These are phyloP conservation scores for Dujonia santamariae DNA, from an alignment of 1,139 yeast species.

Conservation along the genomic window DNA sequence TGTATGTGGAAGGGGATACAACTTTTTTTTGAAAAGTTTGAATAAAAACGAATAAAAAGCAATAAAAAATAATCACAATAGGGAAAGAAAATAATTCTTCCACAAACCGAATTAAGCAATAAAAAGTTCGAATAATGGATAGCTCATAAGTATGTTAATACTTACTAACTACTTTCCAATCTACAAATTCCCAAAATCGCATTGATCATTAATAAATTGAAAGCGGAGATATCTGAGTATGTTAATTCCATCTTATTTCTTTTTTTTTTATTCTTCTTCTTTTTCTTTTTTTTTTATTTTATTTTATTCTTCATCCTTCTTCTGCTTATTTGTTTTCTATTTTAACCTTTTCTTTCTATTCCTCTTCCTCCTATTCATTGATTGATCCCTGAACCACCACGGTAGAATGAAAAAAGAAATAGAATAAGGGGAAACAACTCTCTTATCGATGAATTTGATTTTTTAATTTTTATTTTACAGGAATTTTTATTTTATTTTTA, in stretches of 20 bases:
- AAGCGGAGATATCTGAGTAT: not conserved
- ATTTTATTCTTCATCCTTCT: not conserved
- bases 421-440: not conserved
- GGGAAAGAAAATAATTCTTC: too few species aligned
- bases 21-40: too few species aligned
- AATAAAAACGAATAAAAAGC: too few species aligned
- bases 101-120: too few species aligned
- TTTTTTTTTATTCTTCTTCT: not conserved
- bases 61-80: too few species aligned
- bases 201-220: not conserved
- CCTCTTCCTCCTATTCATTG: too few species aligned
- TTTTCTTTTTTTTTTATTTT: not conserved
- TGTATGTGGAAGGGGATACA: too few species aligned
- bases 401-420: too few species aligned
- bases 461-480: not conserved
- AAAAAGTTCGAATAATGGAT: too few species aligned
- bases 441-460: not conserved
- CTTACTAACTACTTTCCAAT: too few species aligned
- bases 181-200: not conserved
- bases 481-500: not conserved
- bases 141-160: too few species aligned
- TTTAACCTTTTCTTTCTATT: not conserved
- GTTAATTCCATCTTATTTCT: not conserved
- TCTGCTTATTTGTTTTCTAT: not conserved
- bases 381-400: too few species aligned